Conservation (phyloP, 2,329 filamentous ascomycete species). For the Teratosphaeria destructans region DNA sequence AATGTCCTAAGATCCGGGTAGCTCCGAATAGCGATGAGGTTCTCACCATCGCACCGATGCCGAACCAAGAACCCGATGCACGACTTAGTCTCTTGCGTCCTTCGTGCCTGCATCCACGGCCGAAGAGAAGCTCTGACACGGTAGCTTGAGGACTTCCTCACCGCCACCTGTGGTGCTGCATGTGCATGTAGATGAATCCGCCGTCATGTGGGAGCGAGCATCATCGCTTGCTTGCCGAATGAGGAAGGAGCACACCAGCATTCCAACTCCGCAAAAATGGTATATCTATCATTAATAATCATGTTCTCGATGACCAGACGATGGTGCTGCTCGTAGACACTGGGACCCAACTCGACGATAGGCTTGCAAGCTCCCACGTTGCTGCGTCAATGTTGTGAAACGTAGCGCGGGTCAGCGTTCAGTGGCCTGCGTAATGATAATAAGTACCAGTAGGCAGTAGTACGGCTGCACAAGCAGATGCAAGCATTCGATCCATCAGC, state of each 20-base stretch:
- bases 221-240: too few relatives aligned
- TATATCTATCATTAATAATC: too few relatives aligned
- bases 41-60: neutral
- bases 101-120: neutral
- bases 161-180: neutral
- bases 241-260: too few relatives aligned
- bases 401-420: neutral
- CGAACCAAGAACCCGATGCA: neutral
- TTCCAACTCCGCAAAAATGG: too few relatives aligned
- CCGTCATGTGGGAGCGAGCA: too few relatives aligned
- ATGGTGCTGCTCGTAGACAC: neutral
- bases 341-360: constrained; percentile 3
- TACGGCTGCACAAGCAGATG: neutral
- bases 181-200: too few relatives aligned
- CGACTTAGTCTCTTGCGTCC: neutral
- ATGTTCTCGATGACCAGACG: too few relatives aligned
- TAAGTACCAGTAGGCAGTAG: neutral
- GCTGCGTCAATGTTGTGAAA: neutral
- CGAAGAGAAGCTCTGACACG: neutral
- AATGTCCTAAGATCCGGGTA: neutral
- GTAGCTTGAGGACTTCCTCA: neutral
- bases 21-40: neutral
- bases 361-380: constrained; percentile 5
- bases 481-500: neutral
- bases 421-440: neutral